A percentile compares a stretch with the other conserved stretches of the same genome.
Evolutionary conservation across 495 filamentous ascomycete genomes (phyloP).

Genomic region (Penicillium tannophilum): DNA sequence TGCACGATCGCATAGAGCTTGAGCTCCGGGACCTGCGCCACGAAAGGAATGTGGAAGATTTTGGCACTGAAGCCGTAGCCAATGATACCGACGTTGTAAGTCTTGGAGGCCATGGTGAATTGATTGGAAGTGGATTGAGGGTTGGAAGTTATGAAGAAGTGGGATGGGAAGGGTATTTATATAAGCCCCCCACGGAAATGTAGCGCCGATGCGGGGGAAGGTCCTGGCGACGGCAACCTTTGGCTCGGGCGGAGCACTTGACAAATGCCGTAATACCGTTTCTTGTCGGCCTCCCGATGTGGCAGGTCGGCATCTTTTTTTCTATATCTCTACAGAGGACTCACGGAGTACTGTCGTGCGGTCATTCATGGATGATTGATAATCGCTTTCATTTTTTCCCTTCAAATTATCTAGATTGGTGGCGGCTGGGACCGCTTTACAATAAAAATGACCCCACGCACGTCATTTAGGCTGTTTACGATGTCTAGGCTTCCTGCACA

Average conservation of each 20-base stretch:
- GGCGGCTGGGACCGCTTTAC: conserved; percentile 2
- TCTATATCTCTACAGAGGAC: background rate
- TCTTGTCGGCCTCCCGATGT: conserved; percentile 13
- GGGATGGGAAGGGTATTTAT: conserved; percentile 5
- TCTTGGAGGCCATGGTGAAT: conserved; percentile 47
- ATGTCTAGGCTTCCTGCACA: conserved; percentile 31
- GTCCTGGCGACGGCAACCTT: conserved; percentile 43
- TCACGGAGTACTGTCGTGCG: conserved; percentile 12
- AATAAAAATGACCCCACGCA: conserved; percentile 1
- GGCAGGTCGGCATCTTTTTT: background rate
- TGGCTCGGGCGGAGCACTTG: conserved; percentile 21
- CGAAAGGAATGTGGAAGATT: conserved; percentile 88
- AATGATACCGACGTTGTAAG: conserved; percentile 60
- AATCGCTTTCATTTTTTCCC: background rate
- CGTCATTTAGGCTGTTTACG: conserved; percentile 4
- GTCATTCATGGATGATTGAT: background rate
- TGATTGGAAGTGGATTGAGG: background rate
- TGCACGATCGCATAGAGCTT: conserved; percentile 79
- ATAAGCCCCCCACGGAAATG: conserved; percentile 26
- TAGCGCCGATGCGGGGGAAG: conserved; percentile 34
- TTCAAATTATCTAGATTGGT: background rate
- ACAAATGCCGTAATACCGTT: conserved; percentile 6
- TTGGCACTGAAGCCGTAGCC: conserved; percentile 83
- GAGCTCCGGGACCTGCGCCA: conserved; percentile 63
- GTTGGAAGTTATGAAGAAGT: background rate